Conservation (phyloP, 148 eudicot species). For the Chenopodium suecicum region DNA sequence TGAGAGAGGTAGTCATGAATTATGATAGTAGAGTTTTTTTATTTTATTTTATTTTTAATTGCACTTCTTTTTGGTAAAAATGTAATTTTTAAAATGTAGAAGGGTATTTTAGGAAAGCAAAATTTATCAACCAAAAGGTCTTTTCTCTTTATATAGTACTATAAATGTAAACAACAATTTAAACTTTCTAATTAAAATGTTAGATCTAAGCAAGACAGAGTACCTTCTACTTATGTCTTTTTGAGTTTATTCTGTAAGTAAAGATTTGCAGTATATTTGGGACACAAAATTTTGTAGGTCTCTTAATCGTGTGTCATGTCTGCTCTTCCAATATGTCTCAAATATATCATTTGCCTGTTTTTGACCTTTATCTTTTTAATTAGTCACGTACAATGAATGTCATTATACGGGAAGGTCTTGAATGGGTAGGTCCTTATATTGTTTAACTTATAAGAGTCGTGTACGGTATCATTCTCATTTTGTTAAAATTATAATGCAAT, state of each 20-base stretch:
- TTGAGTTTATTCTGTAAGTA: background rate
- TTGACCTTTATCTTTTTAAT: background rate
- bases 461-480: background rate
- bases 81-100: too few species aligned
- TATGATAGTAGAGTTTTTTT: too few species aligned
- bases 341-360: background rate
- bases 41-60: too few species aligned
- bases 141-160: too few species aligned
- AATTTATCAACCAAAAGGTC: too few species aligned
- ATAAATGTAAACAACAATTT: background rate
- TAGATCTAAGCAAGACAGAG: background rate
- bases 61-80: too few species aligned
- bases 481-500: background rate
- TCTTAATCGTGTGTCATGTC: too few species aligned
- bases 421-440: background rate
- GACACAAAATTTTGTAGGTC: background rate
- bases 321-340: background rate
- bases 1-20: too few species aligned
- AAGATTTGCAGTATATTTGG: background rate
- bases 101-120: too few species aligned
- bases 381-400: background rate
- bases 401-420: background rate
- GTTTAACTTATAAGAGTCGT: background rate
- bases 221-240: background rate
- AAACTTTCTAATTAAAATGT: background rate